Evolutionary conservation across 306 rosid species (phyloP).

Genomic region (Rosa lucieae): DNA sequence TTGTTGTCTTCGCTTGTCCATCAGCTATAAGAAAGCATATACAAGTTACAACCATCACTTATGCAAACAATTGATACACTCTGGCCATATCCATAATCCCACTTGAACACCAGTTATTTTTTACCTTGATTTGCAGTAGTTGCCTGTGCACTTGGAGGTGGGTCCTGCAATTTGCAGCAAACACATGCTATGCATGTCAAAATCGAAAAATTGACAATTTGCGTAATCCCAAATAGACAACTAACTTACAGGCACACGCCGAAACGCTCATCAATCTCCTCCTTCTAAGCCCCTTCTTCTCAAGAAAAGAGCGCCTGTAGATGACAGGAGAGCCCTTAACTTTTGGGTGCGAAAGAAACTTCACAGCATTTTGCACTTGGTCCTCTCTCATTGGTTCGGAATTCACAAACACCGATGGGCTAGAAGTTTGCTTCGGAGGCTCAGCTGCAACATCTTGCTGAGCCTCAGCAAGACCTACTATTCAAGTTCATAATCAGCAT

Average conservation of each 20-base stretch:
- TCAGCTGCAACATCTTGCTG: slow-evolving; percentile 54
- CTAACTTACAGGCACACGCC: slow-evolving; percentile 77
- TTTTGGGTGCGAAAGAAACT: slow-evolving; percentile 87
- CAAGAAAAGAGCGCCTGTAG: slow-evolving; percentile 84
- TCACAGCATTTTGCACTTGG: slow-evolving; percentile 91
- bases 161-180: slow-evolving; percentile 55
- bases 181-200: slow-evolving; percentile 12
- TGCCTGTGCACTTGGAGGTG: slow-evolving; percentile 63
- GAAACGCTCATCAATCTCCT: slow-evolving; percentile 99
- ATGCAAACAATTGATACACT: slow-evolving; percentile 22
- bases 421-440: slow-evolving; percentile 44
- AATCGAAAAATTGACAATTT: slow-evolving; percentile 6
- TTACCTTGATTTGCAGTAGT: slow-evolving; percentile 69
- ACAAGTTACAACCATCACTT: slow-evolving; percentile 20
- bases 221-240: not conserved
- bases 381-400: slow-evolving; percentile 89
- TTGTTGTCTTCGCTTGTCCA: slow-evolving; percentile 50
- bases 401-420: slow-evolving; percentile 75
- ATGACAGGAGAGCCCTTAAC: slow-evolving; percentile 90
- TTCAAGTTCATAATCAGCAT: slow-evolving; percentile 21
- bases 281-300: slow-evolving; percentile 90
- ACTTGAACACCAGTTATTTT: not conserved
- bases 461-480: slow-evolving; percentile 44
- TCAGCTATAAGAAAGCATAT: slow-evolving; percentile 41
- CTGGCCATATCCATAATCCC: slow-evolving; percentile 10